Evolutionary conservation across 495 filamentous ascomycete genomes (phyloP), one percentile per base, ranked within the genome.

Genomic region (Penicillium ochrochloron): DNA sequence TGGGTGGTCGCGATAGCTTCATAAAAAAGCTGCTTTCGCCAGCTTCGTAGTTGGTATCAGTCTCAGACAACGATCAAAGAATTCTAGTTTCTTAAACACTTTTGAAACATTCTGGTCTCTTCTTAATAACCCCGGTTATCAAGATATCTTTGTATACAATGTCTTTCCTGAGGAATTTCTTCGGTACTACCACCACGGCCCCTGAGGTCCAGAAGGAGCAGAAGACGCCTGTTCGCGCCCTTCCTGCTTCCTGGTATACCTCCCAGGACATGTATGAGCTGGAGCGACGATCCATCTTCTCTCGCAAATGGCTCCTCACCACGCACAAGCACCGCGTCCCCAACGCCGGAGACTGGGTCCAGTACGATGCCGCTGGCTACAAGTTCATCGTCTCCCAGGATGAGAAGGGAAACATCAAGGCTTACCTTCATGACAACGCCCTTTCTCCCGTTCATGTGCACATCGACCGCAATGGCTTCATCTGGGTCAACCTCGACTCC

Each of bases 401-500:
- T 33, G 74, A 78, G 50, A 59, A 81, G 35, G 78, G 75, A 41
- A 72, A 69, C 5, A 77, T 84, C 67, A 82, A 78, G 21, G 82
- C 73, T 7, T 82, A 56, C 34, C 53, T 84, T 69, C 78, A 82
- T 68, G 80, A 80, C 60, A 80, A 83, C 23, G 68, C 76, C 9
- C 70, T 82, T 33, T 66, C 72, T 42, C 74, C 74, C 0, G 68
- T 79, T 31, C 75, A 80, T 57, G 70, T 78, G 51, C 78, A 82
- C 55, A 64, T 83, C 46, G 81, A 83, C 62, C 55, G 54, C n/a
- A 76, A 76, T 35, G 77, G 79, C n/a, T 83, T 83, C 59, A 64
- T 83, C 60, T 83, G 80, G 80, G 73, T 83, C 21, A 83, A 83
- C 64, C 62, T 83, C 7, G 79, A 82, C 44, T 72, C 68, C 11